These are phyloP conservation scores for Cornus suecica DNA, from an alignment of 148 eudicot species.

Conservation along the genomic window DNA sequence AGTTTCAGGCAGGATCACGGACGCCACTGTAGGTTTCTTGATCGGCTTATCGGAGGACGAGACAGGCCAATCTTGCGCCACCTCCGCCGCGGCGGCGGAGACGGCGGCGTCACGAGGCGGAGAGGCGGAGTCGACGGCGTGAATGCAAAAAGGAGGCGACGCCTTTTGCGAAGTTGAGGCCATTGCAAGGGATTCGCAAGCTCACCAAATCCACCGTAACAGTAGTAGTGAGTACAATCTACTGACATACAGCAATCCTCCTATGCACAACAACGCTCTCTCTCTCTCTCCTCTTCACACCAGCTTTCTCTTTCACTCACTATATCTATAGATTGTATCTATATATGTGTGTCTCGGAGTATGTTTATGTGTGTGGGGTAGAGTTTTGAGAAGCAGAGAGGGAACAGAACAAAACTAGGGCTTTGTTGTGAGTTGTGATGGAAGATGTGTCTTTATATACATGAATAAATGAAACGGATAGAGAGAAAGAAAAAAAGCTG, in stretches of 20 bases:
- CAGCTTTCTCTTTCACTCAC: constrained; percentile 11
- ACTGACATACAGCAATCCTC: constrained; percentile 61
- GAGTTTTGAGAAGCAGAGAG: neutral
- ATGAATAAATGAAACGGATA: neutral
- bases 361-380: too few species aligned
- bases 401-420: constrained; percentile 4
- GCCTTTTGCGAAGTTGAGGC: constrained; percentile 66
- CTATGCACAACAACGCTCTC: neutral
- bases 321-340: neutral
- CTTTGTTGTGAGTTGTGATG: neutral
- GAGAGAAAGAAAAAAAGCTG: neutral
- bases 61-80: constrained; percentile 28
- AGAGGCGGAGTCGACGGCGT: constrained; percentile 11
- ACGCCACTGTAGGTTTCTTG: constrained; percentile 22
- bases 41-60: constrained; percentile 22
- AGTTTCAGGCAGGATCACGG: constrained; percentile 39
- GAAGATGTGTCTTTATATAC: constrained; percentile 6
- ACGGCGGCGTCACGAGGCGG: constrained; percentile 20
- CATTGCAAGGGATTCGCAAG: constrained; percentile 66
- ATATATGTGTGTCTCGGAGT: constrained; percentile 2
- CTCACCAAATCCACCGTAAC: constrained; percentile 51
- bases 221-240: constrained; percentile 33
- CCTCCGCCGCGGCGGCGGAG: constrained; percentile 14
- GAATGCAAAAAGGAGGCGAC: constrained; percentile 32
- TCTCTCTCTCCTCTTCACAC: constrained; percentile 9